Conservation (phyloP, 1,284 basidiomycete genomes). For the Omphalotus olearius region DNA sequence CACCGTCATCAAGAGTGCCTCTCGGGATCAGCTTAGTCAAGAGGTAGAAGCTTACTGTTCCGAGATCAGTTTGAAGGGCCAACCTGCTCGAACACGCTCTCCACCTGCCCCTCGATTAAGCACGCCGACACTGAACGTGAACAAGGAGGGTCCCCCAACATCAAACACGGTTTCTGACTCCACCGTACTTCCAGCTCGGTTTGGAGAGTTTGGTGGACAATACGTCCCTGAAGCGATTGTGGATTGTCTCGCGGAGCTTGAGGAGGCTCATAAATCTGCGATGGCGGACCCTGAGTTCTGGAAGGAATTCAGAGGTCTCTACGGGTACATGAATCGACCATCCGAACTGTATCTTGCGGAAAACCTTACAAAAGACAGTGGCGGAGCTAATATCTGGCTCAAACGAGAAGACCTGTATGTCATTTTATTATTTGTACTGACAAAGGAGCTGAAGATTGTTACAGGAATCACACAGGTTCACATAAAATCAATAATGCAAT, state of each 20-base stretch:
- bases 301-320: conserved; percentile 89
- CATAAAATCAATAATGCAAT: conserved; percentile 98
- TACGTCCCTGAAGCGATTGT: conserved; percentile 95
- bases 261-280: conserved; percentile 86
- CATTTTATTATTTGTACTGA: background rate
- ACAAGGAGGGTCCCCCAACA: conserved; percentile 24
- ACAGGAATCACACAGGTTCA: conserved; percentile 91
- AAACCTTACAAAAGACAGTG: conserved; percentile 71
- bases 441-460: background rate
- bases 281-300: conserved; percentile 88
- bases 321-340: conserved; percentile 86
- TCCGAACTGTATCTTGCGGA: conserved; percentile 74
- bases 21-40: conserved; percentile 46
- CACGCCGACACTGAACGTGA: conserved; percentile 22
- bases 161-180: conserved; percentile 29
- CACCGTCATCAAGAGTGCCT: conserved; percentile 69
- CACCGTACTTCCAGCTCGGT: conserved; percentile 72
- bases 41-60: conserved; percentile 76
- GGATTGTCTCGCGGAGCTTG: conserved; percentile 88
- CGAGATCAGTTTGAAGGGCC: conserved; percentile 61
- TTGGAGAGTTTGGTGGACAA: conserved; percentile 95
- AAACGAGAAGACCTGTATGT: conserved; percentile 93
- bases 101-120: conserved; percentile 25
- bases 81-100: conserved; percentile 32
- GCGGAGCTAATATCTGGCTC: conserved; percentile 95